A percentile compares a stretch with the other conserved stretches of the same genome.
These are phyloP conservation scores for Quercus suber DNA, from an alignment of 306 rosid genomes.

Conservation along the genomic window DNA sequence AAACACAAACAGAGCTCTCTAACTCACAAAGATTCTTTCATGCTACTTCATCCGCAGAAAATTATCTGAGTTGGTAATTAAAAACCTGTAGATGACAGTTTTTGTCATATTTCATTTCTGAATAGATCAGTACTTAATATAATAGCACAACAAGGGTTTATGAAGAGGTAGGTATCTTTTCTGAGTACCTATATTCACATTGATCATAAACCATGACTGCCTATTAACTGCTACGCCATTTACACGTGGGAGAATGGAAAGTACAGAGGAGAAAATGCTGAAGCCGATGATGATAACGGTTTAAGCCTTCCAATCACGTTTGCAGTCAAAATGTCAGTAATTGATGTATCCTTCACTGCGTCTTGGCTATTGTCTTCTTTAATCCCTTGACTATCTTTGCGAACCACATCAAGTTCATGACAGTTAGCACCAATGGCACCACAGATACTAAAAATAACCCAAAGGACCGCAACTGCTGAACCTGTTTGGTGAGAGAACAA, in stretches of 20 bases:
- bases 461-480: constrained; percentile 48
- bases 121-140: background rate
- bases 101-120: background rate
- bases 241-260: background rate
- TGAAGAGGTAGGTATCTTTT: background rate
- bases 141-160: background rate
- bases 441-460: constrained; percentile 55
- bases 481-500: constrained; percentile 41
- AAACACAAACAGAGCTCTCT: no score
- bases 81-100: background rate
- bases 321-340: background rate
- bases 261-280: background rate
- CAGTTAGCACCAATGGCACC: constrained; percentile 61
- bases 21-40: no score
- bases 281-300: background rate
- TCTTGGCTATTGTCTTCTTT: constrained; percentile 84
- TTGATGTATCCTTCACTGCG: constrained; percentile 45
- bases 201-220: background rate
- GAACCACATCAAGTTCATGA: constrained; percentile 95
- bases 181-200: background rate
- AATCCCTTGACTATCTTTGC: constrained; percentile 76
- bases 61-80: background rate
- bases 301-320: background rate
- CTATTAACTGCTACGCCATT: background rate
- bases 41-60: no score